phyloP scores from a whole-genome alignment of 1,139 yeast species.

The Dujonia santamariae region DNA sequence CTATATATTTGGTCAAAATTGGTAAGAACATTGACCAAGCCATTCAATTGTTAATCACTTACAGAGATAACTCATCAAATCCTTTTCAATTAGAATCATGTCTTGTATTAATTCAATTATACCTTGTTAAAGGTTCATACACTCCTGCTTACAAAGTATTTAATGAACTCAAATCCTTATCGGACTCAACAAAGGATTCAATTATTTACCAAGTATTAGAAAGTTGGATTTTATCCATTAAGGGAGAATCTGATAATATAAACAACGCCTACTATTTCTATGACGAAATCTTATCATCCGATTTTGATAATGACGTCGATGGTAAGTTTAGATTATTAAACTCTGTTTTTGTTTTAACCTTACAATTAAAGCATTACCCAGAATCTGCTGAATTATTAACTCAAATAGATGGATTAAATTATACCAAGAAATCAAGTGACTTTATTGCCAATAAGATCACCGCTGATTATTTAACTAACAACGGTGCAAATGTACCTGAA shows the following conservation, averaged over 20 bases:
- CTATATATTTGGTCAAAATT: conserved; percentile 39
- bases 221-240: conserved; percentile 56
- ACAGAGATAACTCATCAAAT: conserved; percentile 18
- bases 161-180: conserved; percentile 37
- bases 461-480: conserved; percentile 47
- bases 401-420: conserved; percentile 37
- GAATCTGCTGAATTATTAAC: conserved; percentile 45
- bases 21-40: conserved; percentile 41
- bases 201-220: conserved; percentile 68
- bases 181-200: conserved; percentile 54
- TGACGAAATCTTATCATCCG: conserved; percentile 62
- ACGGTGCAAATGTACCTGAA: conserved; percentile 38
- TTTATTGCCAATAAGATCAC: conserved; percentile 59
- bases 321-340: conserved; percentile 37
- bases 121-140: conserved; percentile 39
- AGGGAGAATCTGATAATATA: conserved; percentile 55
- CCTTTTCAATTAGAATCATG: conserved; percentile 42
- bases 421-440: conserved; percentile 40
- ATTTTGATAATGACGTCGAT: conserved; percentile 35
- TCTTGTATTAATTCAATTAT: conserved; percentile 41
- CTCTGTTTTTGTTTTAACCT: conserved; percentile 39
- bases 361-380: conserved; percentile 45
- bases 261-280: conserved; percentile 67
- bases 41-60: conserved; percentile 26
- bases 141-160: conserved; percentile 36